phyloP scores from a whole-genome alignment of 768 basidiomycete species.

The Candolleomyces efflorescens region DNA sequence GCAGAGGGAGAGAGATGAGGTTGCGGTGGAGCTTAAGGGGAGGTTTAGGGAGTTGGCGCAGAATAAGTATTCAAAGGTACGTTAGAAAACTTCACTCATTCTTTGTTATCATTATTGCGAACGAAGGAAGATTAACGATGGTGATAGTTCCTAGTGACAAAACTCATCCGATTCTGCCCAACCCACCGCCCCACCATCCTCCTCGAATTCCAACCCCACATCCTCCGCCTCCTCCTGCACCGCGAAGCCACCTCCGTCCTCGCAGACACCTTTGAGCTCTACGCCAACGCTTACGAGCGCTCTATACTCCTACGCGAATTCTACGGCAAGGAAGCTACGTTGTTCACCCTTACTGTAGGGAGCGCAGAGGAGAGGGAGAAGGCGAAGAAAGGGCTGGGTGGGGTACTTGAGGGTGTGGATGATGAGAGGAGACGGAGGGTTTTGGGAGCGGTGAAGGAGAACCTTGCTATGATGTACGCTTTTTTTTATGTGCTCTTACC shows the following conservation, averaged over 20 bases:
- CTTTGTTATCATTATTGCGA: background rate
- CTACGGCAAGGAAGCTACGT: conserved; percentile 81
- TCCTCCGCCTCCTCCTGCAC: conserved; percentile 77
- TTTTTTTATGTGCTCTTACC: too few relatives aligned
- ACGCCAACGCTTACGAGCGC: conserved; percentile 82
- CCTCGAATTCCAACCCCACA: conserved; percentile 69
- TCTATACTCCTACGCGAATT: conserved; percentile 79
- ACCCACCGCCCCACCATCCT: conserved; percentile 72
- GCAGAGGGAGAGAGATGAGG: conserved; percentile 73
- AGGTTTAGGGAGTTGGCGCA: conserved; percentile 73
- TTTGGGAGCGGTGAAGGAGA: conserved; percentile 66
- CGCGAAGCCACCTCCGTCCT: conserved; percentile 80
- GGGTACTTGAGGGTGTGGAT: conserved; percentile 61
- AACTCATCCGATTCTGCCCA: conserved; percentile 74
- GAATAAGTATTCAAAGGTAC: conserved; percentile 87
- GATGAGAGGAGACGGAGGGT: conserved; percentile 64
- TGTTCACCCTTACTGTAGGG: conserved; percentile 58
- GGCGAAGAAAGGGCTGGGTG: conserved; percentile 63
- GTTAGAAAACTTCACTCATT: conserved; percentile 7
- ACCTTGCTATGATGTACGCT: conserved; percentile 72
- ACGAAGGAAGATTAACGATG: too few relatives aligned
- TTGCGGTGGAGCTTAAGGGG: conserved; percentile 82
- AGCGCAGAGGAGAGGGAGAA: conserved; percentile 60
- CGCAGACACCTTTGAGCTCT: conserved; percentile 86
- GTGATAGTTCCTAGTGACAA: conserved; percentile 84